Conservation (phyloP, 805 yeast species). For the Pichia ethanolica region DNA sequence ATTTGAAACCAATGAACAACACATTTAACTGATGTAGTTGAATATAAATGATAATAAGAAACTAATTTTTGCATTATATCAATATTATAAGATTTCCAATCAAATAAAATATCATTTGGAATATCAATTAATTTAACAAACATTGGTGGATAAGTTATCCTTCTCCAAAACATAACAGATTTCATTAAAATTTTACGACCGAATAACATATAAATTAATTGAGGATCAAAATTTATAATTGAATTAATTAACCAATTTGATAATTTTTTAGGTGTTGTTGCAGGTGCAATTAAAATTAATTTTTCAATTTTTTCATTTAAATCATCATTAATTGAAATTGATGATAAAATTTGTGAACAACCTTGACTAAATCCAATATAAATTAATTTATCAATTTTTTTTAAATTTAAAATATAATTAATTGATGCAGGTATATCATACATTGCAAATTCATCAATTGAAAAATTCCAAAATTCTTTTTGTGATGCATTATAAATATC, state of each 20-base stretch:
- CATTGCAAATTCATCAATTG: slow-evolving; percentile 86
- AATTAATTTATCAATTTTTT: slow-evolving; percentile 39
- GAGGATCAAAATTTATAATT: slow-evolving; percentile 70
- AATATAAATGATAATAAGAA: slow-evolving; percentile 81
- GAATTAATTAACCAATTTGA: slow-evolving; percentile 71
- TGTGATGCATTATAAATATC: slow-evolving; percentile 31
- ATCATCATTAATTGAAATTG: slow-evolving; percentile 63
- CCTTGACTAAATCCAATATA: slow-evolving; percentile 95
- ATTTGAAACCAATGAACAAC: slow-evolving; percentile 98
- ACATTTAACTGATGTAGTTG: slow-evolving; percentile 84
- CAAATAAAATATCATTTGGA: slow-evolving; percentile 60
- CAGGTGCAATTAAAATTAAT: slow-evolving; percentile 68
- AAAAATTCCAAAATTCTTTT: slow-evolving; percentile 78
- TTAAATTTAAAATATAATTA: slow-evolving; percentile 56
- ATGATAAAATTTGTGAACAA: slow-evolving; percentile 88
- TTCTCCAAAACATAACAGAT: slow-evolving; percentile 57
- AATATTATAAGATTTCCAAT: slow-evolving; percentile 76
- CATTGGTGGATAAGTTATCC: slow-evolving; percentile 67
- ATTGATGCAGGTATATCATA: slow-evolving; percentile 85
- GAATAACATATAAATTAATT: slow-evolving; percentile 62
- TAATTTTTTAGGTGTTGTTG: slow-evolving; percentile 86
- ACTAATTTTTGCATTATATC: slow-evolving; percentile 63
- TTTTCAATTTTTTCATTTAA: slow-evolving; percentile 49
- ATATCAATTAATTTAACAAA: slow-evolving; percentile 66
- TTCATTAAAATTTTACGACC: slow-evolving; percentile 71